Conservation (phyloP, 352 stramenopile species). For the Phytophthora chlamydospora region DNA sequence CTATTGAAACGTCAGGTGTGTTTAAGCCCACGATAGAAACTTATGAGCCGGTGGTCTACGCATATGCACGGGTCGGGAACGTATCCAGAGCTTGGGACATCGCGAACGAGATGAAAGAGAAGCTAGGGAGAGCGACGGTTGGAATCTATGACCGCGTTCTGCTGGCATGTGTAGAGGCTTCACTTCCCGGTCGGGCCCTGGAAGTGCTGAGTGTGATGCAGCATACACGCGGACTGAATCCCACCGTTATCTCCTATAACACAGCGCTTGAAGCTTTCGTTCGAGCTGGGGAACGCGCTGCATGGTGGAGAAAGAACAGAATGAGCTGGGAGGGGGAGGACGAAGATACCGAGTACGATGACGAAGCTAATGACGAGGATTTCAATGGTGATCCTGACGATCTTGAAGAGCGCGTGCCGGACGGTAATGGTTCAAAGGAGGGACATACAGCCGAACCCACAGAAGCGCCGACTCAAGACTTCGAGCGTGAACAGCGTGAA, state of each 20-base stretch:
- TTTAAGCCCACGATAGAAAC: constrained; percentile 45
- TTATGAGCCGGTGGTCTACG: constrained; percentile 57
- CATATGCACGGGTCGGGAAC: constrained; percentile 59
- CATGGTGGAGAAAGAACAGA: constrained; percentile 32
- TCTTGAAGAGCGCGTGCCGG: not conserved
- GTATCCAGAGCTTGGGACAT: constrained; percentile 47
- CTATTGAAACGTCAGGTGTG: constrained; percentile 46
- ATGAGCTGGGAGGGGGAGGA: constrained; percentile 23
- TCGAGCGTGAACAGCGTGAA: constrained; percentile 24
- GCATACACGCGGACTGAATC: constrained; percentile 27
- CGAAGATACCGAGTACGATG: constrained; percentile 14
- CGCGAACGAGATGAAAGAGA: constrained; percentile 47
- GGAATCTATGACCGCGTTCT: constrained; percentile 66
- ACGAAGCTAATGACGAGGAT: constrained; percentile 2
- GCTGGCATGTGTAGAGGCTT: constrained; percentile 55
- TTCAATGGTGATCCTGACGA: not conserved
- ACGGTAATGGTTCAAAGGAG: not conserved
- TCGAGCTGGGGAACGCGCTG: constrained; percentile 23
- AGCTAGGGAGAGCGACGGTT: constrained; percentile 44
- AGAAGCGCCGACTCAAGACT: not conserved
- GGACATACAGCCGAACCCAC: not conserved
- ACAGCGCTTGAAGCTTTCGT: constrained; percentile 60
- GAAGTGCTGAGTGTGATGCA: constrained; percentile 51
- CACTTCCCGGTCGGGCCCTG: constrained; percentile 43
- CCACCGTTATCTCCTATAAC: constrained; percentile 64